phyloP scores from a whole-genome alignment of 2,329 filamentous ascomycete species.

The Microdochium bolleyi region DNA sequence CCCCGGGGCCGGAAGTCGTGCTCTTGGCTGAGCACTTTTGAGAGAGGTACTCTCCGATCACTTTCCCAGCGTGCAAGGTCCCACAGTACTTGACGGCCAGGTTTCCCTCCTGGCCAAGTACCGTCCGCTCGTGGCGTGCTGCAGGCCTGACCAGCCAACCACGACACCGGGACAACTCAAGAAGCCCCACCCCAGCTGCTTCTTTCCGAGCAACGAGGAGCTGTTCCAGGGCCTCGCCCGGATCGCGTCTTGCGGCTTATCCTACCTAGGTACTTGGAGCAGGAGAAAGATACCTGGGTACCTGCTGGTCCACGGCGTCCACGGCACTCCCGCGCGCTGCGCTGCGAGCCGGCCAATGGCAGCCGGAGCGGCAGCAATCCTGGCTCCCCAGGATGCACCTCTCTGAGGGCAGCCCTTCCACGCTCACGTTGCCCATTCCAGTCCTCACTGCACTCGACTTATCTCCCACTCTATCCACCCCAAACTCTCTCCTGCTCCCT shows the following conservation, averaged over 20 bases:
- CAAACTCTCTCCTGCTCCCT: not conserved
- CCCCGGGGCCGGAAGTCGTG: too few species aligned
- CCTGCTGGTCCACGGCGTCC: not conserved
- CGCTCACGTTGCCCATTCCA: not conserved
- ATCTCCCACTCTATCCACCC: not conserved
- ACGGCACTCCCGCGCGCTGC: not conserved
- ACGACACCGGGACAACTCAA: not conserved
- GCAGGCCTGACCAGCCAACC: not conserved
- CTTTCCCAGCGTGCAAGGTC: not conserved
- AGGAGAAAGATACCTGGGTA: not conserved
- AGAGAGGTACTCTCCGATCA: not conserved
- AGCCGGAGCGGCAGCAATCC: not conserved
- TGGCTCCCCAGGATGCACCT: constrained; percentile 1
- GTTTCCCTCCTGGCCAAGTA: not conserved
- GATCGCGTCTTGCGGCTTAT: too few species aligned
- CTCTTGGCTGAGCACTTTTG: not conserved
- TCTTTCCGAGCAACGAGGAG: too few species aligned
- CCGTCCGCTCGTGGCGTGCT: not conserved
- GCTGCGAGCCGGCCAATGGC: not conserved
- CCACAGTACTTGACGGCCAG: not conserved
- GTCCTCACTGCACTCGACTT: not conserved
- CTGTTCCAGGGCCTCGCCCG: too few species aligned
- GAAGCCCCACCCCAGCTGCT: not conserved
- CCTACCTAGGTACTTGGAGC: not conserved
- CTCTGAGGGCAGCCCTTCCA: not conserved